Percentiles rank a stretch among this genome's conserved stretches.
Conservation (phyloP, 495 filamentous ascomycete species). For the Choiromyces venosus region DNA sequence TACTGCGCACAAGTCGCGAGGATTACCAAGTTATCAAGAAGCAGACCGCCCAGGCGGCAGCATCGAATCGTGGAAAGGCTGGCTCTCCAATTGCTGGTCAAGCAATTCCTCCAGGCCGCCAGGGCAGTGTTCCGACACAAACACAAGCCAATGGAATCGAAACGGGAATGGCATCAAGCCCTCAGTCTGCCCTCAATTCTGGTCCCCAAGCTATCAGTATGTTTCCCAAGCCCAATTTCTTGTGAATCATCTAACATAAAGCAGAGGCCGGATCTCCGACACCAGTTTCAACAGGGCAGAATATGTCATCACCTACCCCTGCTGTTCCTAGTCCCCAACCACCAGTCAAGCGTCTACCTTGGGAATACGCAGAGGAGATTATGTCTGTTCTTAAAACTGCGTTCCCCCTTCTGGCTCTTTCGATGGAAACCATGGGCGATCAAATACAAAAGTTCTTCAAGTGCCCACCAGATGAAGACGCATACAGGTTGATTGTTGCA, state of each 20-base stretch:
- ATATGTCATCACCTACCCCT: slow-evolving; percentile 45
- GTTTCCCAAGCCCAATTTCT: background rate
- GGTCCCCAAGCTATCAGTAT: slow-evolving; percentile 36
- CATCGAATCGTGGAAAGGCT: slow-evolving; percentile 32
- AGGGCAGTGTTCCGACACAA: slow-evolving; percentile 42
- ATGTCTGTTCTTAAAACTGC: slow-evolving; percentile 90
- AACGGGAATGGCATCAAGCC: slow-evolving; percentile 33
- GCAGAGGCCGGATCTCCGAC: slow-evolving; percentile 37
- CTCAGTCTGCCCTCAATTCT: slow-evolving; percentile 34
- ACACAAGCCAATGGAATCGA: slow-evolving; percentile 36
- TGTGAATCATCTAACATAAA: slow-evolving; percentile 16
- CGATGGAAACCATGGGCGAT: slow-evolving; percentile 99
- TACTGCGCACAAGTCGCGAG: slow-evolving; percentile 87
- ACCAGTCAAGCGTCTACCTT: slow-evolving; percentile 66
- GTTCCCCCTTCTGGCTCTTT: slow-evolving; percentile 88
- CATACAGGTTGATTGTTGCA: slow-evolving; percentile 94
- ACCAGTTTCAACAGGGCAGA: slow-evolving; percentile 36
- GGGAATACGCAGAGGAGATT: slow-evolving; percentile 95
- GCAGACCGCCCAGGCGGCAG: slow-evolving; percentile 41
- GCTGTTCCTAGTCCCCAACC: slow-evolving; percentile 45
- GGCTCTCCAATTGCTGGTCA: slow-evolving; percentile 37
- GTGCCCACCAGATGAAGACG: slow-evolving; percentile 95
- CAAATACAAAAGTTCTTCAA: slow-evolving; percentile 98
- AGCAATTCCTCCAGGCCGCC: slow-evolving; percentile 42
- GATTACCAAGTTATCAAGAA: slow-evolving; percentile 92